Evolutionary conservation across 805 yeast genomes (phyloP).

Genomic region (Candida manassasensis): DNA sequence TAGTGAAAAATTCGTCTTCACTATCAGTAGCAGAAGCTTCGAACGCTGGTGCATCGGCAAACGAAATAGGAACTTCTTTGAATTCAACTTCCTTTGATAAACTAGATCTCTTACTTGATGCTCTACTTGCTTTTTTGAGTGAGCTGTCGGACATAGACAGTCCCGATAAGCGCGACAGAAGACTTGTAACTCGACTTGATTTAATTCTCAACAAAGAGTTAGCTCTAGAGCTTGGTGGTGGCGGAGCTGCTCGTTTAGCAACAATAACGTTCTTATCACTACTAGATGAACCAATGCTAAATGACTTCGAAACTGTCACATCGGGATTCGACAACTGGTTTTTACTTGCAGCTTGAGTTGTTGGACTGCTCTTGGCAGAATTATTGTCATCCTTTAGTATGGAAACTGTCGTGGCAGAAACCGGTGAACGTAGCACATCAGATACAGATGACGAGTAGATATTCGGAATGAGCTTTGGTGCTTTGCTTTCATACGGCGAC

Average conservation of each 20-base stretch:
- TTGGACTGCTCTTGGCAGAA: neutral
- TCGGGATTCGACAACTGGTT: neutral
- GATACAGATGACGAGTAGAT: constrained; percentile 30
- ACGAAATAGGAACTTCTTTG: constrained; percentile 66
- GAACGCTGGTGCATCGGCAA: constrained; percentile 62
- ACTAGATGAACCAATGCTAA: neutral
- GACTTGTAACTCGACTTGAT: constrained; percentile 6
- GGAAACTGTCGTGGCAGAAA: constrained; percentile 31
- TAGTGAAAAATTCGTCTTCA: constrained; percentile 27
- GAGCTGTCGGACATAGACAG: constrained; percentile 1
- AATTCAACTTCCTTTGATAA: constrained; percentile 37
- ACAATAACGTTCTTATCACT: constrained; percentile 32
- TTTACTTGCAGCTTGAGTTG: neutral
- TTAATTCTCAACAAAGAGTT: constrained; percentile 5
- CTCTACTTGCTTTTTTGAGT: constrained; percentile 4
- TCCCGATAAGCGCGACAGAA: constrained; percentile 1
- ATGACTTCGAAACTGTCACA: neutral
- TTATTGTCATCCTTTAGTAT: constrained; percentile 21
- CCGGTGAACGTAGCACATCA: constrained; percentile 27
- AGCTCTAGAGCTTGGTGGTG: constrained; percentile 34
- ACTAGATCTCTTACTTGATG: constrained; percentile 10
- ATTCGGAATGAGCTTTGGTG: constrained; percentile 37
- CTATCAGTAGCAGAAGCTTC: constrained; percentile 24
- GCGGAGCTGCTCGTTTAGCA: constrained; percentile 70
- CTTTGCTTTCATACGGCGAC: constrained; percentile 58